These are phyloP conservation scores for Umbelopsis sp. DNA, from an alignment of 192 early-diverging fungal genomes.

Conservation along the genomic window DNA sequence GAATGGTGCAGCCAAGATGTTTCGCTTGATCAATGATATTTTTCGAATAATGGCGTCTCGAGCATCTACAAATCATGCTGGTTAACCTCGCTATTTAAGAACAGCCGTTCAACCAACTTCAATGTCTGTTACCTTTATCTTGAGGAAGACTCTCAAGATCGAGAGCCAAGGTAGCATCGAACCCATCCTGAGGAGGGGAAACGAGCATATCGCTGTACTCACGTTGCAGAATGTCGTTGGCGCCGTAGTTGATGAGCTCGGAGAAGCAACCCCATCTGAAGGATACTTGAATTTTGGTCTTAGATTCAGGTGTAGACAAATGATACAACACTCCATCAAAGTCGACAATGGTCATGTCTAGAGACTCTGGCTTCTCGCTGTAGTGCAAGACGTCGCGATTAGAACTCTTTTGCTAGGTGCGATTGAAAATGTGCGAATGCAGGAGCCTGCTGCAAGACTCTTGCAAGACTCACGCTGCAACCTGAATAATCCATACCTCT, in stretches of 20 bases:
- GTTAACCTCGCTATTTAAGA: too few species aligned
- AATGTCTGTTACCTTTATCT: conserved; percentile 62
- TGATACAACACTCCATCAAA: conserved; percentile 96
- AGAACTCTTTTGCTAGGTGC: neutral
- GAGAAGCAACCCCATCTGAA: conserved; percentile 84
- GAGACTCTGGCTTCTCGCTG: conserved; percentile 67
- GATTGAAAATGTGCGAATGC: neutral
- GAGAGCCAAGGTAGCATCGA: conserved; percentile 83
- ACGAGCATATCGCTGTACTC: conserved; percentile 79
- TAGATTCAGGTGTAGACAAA: conserved; percentile 65
- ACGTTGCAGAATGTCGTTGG: conserved; percentile 77
- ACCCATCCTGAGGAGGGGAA: conserved; percentile 61
- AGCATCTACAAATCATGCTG: conserved; percentile 22
- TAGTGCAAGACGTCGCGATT: conserved; percentile 13
- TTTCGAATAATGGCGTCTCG: conserved; percentile 76
- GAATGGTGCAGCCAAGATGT: conserved; percentile 93
- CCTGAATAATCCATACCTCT: conserved; percentile 40
- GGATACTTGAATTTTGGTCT: conserved; percentile 69
- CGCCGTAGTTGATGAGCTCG: conserved; percentile 82
- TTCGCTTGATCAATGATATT: conserved; percentile 90
- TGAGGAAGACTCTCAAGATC: conserved; percentile 77
- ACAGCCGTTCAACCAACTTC: neutral
- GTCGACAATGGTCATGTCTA: conserved; percentile 87
- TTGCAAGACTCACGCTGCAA: neutral
- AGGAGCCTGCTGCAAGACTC: neutral